Conservation (phyloP, 257 asterid genomes). For the Ehretia macrophylla region DNA sequence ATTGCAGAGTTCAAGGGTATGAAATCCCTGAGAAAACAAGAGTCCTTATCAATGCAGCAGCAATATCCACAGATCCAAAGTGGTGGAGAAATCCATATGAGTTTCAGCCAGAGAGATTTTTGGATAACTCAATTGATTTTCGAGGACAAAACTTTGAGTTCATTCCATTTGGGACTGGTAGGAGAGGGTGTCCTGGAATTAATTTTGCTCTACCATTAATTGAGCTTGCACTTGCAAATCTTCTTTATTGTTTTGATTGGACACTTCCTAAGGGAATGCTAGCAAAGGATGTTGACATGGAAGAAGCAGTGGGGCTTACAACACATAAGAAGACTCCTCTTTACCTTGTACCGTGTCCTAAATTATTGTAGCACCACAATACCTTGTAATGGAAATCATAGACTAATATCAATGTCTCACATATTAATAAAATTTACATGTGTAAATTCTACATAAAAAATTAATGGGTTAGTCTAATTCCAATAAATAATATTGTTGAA, state of each 20-base stretch:
- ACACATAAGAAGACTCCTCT: constrained; percentile 48
- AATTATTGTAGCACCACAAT: too few relatives aligned
- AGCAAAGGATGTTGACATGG: constrained; percentile 38
- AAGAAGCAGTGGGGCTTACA: constrained; percentile 36
- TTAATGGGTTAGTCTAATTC: too few relatives aligned
- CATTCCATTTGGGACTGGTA: constrained; percentile 51
- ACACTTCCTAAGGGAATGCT: constrained; percentile 31
- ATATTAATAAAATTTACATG: too few relatives aligned
- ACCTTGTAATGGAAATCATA: too few relatives aligned
- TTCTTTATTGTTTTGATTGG: constrained; percentile 36
- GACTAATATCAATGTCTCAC: too few relatives aligned
- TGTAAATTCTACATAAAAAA: too few relatives aligned
- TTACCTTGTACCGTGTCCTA: neutral
- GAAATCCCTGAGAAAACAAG: constrained; percentile 33
- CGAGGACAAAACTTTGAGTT: constrained; percentile 37
- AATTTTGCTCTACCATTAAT: constrained; percentile 29
- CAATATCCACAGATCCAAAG: constrained; percentile 28
- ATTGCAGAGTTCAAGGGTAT: constrained; percentile 17
- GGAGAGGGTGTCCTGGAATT: constrained; percentile 57
- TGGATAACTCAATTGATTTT: constrained; percentile 23
- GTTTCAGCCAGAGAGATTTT: constrained; percentile 41
- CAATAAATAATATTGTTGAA: too few relatives aligned
- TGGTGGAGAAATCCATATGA: constrained; percentile 31
- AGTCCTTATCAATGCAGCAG: constrained; percentile 25
- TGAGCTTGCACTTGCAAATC: constrained; percentile 46